Conservation (phyloP, 75 land plant genomes). For the Adiantum capillusveneris region DNA sequence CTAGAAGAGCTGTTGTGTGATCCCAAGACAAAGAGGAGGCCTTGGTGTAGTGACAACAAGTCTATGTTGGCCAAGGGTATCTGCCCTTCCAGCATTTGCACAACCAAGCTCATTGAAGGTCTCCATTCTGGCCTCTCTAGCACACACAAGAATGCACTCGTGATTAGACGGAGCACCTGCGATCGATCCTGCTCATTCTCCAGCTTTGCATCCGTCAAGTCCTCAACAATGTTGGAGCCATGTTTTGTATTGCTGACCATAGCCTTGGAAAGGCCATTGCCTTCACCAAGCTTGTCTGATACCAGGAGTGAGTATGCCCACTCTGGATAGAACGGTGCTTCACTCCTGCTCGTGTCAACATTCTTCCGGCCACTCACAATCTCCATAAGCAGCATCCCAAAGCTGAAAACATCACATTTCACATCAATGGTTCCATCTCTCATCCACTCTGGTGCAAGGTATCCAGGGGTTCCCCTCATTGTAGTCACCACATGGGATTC, state of each 20-base stretch:
- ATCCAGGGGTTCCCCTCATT: conserved; percentile 41
- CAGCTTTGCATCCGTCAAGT: not conserved
- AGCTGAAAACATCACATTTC: conserved; percentile 31
- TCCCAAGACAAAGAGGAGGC: not conserved
- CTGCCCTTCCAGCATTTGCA: conserved; percentile 24
- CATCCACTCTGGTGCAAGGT: conserved; percentile 44
- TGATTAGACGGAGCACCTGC: not conserved
- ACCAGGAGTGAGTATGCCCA: conserved; percentile 4
- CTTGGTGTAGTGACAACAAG: not conserved
- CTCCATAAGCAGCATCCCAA: conserved; percentile 33
- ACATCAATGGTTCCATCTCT: conserved; percentile 15
- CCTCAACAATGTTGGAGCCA: too few relatives aligned
- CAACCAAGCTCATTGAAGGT: conserved; percentile 13
- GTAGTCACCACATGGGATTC: conserved; percentile 47
- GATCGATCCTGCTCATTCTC: not conserved
- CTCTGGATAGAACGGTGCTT: conserved; percentile 41
- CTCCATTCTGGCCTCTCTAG: conserved; percentile 8
- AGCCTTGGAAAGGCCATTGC: too few relatives aligned
- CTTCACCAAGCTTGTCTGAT: not conserved
- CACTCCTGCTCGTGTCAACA: conserved; percentile 7
- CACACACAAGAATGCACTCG: conserved; percentile 6
- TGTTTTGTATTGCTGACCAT: too few relatives aligned
- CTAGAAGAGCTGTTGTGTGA: too few relatives aligned
- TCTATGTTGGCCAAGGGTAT: not conserved
- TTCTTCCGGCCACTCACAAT: conserved; percentile 25